phyloP scores from a whole-genome alignment of 164 flowering plant species.

The Sextonia rubra region DNA sequence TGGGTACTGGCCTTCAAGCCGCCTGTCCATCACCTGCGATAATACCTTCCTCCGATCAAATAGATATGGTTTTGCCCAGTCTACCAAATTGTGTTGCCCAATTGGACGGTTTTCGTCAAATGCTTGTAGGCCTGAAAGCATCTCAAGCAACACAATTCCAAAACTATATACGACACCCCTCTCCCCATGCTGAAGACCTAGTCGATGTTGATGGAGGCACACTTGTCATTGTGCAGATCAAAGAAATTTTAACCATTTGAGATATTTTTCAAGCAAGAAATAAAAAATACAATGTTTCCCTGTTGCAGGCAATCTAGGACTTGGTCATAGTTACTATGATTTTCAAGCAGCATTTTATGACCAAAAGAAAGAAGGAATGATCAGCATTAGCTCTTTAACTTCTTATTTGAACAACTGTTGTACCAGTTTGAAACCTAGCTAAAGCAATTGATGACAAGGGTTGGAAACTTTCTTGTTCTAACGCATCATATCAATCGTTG shows the following conservation, averaged over 20 bases:
- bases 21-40: constrained; percentile 44
- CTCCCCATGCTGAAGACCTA: constrained; percentile 85
- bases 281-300: too few species aligned
- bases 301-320: too few species aligned
- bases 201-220: background rate
- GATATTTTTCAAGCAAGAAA: background rate
- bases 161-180: constrained; percentile 86
- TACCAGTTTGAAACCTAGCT: too few species aligned
- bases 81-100: constrained; percentile 50
- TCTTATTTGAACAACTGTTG: too few species aligned
- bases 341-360: too few species aligned
- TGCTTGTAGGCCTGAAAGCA: constrained; percentile 66
- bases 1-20: constrained; percentile 57
- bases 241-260: background rate
- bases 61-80: constrained; percentile 66
- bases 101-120: constrained; percentile 60
- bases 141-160: constrained; percentile 79
- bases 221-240: background rate
- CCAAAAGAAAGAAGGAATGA: too few species aligned
- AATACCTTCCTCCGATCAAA: constrained; percentile 38
- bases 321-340: too few species aligned
- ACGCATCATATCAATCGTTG: too few species aligned
- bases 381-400: too few species aligned
- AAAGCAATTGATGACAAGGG: too few species aligned
- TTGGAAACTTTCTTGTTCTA: too few species aligned